These are phyloP conservation scores for Penicillium sp. DNA, from an alignment of 2,329 filamentous ascomycete genomes.

Conservation along the genomic window DNA sequence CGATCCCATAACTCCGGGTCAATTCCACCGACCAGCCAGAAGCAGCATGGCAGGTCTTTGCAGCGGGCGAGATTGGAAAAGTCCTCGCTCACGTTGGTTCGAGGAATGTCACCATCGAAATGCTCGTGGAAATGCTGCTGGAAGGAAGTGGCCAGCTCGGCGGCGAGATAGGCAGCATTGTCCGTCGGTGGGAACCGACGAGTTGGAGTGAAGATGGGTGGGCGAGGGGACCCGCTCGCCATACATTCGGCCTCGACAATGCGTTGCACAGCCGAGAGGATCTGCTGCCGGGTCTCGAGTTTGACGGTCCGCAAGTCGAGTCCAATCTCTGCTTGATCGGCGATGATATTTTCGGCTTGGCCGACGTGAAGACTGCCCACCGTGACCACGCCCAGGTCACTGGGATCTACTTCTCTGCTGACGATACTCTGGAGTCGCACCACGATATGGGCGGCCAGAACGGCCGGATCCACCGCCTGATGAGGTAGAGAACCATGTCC, in stretches of 20 bases:
- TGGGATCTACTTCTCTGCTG: conserved; percentile 48
- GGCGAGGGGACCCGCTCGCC: conserved; percentile 46
- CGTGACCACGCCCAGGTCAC: conserved; percentile 52
- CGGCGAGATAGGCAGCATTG: conserved; percentile 46
- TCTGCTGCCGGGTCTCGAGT: conserved; percentile 41
- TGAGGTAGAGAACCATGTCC: conserved; percentile 55
- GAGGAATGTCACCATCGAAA: conserved; percentile 27
- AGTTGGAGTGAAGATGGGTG: conserved; percentile 44
- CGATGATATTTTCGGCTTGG: conserved; percentile 56
- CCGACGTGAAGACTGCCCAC: conserved; percentile 55
- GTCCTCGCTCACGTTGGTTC: conserved; percentile 48
- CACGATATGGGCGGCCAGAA: conserved; percentile 53
- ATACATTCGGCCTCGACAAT: conserved; percentile 53
- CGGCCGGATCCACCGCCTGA: conserved; percentile 52
- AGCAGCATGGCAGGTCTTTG: conserved; percentile 47
- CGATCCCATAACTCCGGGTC: conserved; percentile 48
- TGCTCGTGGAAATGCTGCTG: conserved; percentile 40
- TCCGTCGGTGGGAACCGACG: conserved; percentile 48
- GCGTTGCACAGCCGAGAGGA: conserved; percentile 45
- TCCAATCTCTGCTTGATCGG: conserved; percentile 49
- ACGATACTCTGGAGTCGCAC: conserved; percentile 56
- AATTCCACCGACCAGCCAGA: conserved; percentile 53
- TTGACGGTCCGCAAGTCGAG: conserved; percentile 50
- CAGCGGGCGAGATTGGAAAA: conserved; percentile 51
- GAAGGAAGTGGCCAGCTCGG: conserved; percentile 43